phyloP scores from a whole-genome alignment of 2,329 filamentous ascomycete genomes.

The Thielaviopsis populi region DNA sequence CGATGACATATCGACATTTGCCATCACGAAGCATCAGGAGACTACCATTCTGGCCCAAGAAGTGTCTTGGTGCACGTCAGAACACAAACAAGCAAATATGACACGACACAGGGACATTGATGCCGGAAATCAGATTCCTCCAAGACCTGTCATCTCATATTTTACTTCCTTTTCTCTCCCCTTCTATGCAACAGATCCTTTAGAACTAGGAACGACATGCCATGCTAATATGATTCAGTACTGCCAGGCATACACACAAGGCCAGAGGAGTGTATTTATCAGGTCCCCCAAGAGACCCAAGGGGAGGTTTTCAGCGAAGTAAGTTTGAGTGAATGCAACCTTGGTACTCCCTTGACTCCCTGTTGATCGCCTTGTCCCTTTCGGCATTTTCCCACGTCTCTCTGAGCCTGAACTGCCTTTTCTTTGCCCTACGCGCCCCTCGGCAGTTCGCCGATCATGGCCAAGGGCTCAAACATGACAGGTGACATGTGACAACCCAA shows the following conservation, averaged over 20 bases:
- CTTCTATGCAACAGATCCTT: background rate
- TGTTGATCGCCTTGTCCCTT: background rate
- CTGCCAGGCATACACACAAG: background rate
- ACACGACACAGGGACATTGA: background rate
- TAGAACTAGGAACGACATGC: background rate
- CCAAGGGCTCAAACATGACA: background rate
- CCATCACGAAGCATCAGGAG: no score
- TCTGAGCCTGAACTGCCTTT: no score
- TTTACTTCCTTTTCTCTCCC: background rate
- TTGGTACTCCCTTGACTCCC: background rate
- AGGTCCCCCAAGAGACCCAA: background rate
- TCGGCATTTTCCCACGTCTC: background rate
- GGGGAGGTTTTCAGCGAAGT: background rate
- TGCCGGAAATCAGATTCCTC: background rate
- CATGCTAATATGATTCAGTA: background rate
- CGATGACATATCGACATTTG: background rate
- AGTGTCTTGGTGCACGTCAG: background rate
- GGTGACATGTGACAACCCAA: background rate
- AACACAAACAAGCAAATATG: background rate
- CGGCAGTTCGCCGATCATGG: background rate
- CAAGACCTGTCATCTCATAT: background rate
- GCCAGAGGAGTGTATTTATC: constrained; percentile 2
- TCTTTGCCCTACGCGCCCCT: background rate
- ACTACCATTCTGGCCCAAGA: background rate
- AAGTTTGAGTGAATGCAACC: background rate